Conservation (phyloP, 2,329 filamentous ascomycete genomes). For the Myotisia sp. region DNA sequence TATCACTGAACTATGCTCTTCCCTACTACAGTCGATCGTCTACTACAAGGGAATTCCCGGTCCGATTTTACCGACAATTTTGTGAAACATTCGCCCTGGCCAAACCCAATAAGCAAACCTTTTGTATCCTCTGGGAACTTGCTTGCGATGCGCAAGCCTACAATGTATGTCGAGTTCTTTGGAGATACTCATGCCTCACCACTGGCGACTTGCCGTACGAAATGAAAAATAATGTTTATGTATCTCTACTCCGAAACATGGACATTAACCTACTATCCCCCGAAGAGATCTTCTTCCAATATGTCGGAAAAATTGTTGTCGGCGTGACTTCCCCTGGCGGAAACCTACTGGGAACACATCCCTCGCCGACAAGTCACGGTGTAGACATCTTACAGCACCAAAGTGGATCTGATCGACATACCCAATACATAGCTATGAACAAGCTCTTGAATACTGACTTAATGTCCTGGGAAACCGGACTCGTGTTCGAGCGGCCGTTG, state of each 20-base stretch:
- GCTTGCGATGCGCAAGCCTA: slow-evolving; percentile 26
- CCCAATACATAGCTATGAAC: too few relatives aligned
- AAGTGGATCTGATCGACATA: too few relatives aligned
- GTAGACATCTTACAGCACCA: too few relatives aligned
- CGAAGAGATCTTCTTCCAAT: slow-evolving; percentile 1
- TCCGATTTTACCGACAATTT: slow-evolving; percentile 13
- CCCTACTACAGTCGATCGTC: slow-evolving; percentile 15
- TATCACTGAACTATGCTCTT: slow-evolving; percentile 20
- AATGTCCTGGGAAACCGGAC: too few relatives aligned
- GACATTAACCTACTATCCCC: slow-evolving; percentile 7
- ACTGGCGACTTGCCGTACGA: slow-evolving; percentile 18
- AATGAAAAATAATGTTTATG: slow-evolving; percentile 23
- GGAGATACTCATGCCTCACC: slow-evolving; percentile 35
- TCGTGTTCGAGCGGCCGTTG: slow-evolving; percentile 13
- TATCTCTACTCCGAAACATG: slow-evolving; percentile 20
- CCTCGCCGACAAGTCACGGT: too few relatives aligned
- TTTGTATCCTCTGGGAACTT: slow-evolving; percentile 28
- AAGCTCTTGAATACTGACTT: too few relatives aligned
- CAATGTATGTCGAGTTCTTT: slow-evolving; percentile 34
- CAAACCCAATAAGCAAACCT: slow-evolving; percentile 15
- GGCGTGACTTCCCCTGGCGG: slow-evolving; percentile 17
- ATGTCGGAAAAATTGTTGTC: slow-evolving; percentile 9
- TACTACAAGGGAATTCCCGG: slow-evolving; percentile 2
- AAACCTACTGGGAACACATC: slow-evolving; percentile 14
- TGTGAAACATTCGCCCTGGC: slow-evolving; percentile 7